Evolutionary conservation across 2,329 filamentous ascomycete genomes (phyloP), one percentile per base, ranked within the genome.

Genomic region (Triangularia verruculosa): DNA sequence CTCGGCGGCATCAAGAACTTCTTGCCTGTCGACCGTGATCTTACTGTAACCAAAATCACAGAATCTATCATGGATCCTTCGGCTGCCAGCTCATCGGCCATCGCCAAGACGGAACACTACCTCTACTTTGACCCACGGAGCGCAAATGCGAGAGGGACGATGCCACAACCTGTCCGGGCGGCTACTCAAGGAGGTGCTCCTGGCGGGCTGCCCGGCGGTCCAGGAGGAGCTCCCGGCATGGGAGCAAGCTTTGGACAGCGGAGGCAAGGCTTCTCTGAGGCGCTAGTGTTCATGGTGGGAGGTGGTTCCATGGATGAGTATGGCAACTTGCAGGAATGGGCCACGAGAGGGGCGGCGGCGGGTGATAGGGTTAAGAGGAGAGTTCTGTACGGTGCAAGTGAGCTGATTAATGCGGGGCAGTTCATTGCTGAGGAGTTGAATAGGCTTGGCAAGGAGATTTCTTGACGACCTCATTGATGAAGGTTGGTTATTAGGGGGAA

Each of bases 271-370:
- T 97, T 94, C 76, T 91, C 87, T 57, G 93, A 97, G 72, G 91
- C 92, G 1, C 89, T 97, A 61, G 92, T 97, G n/a, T 97, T 97
- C 74, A 94, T 92, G 0, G 92, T 96, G 2, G 95, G 95, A 3
- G 95, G 96, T 55, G 95, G 95, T 51, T 97, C 93, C 74, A 98
- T 99, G 91, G 95, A 99, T 71, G 95, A 99, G 76, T 99, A 98
- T 74, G 94, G 93, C 20, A 99, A 99, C 76, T 76, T 99, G 74
- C 92, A 97, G 74, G 95, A 98, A 74, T 99, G 95, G 95, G 92
- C 94, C 4, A 87, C 86, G 75, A 84, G 94, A 68, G 93, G 92
- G 3, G 82, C 65, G n/a, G 63, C 64, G 25, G 67, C 68, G 2
- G 57, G 57, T 20, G 84, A 86, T 61, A 84, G 86, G 8, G 83